phyloP scores from a whole-genome alignment of 306 rosid genomes.

The Prunus kanzakura region DNA sequence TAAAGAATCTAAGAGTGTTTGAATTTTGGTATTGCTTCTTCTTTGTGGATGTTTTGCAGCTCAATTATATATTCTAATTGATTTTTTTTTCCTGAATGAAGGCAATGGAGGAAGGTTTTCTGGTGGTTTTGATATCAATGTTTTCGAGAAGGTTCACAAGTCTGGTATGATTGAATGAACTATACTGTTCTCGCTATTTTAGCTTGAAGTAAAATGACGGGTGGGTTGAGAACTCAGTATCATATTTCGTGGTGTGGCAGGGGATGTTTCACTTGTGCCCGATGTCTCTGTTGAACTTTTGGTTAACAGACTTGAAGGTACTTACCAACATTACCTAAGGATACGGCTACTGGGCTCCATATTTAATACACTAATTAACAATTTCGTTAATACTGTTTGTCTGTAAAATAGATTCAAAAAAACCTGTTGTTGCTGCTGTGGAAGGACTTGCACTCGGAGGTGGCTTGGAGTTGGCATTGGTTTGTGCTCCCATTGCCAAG shows the following conservation, averaged over 20 bases:
- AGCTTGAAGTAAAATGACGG: neutral
- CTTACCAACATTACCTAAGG: neutral
- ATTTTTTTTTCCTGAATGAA: slow-evolving; percentile 22
- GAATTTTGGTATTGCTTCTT: neutral
- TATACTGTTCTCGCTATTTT: neutral
- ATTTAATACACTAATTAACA: neutral
- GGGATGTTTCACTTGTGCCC: slow-evolving; percentile 66
- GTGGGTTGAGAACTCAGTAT: slow-evolving; percentile 6
- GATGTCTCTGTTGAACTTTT: slow-evolving; percentile 84
- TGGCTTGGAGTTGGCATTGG: slow-evolving; percentile 95
- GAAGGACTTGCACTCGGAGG: slow-evolving; percentile 99
- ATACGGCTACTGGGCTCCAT: neutral
- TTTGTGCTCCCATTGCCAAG: slow-evolving; percentile 38
- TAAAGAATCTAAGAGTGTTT: neutral
- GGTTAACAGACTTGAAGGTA: slow-evolving; percentile 84
- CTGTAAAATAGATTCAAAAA: slow-evolving; percentile 63
- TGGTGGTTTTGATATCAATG: slow-evolving; percentile 92
- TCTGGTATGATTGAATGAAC: slow-evolving; percentile 51
- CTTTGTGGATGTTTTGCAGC: neutral
- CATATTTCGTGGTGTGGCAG: slow-evolving; percentile 37
- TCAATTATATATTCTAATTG: neutral
- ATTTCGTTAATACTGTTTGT: neutral
- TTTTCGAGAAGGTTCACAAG: slow-evolving; percentile 76
- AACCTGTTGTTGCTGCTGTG: slow-evolving; percentile 90
- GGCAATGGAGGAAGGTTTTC: slow-evolving; percentile 88